Evolutionary conservation across 2,329 filamentous ascomycete genomes (phyloP), one percentile per base, ranked within the genome.

Genomic region (Neofusicoccum sp.): DNA sequence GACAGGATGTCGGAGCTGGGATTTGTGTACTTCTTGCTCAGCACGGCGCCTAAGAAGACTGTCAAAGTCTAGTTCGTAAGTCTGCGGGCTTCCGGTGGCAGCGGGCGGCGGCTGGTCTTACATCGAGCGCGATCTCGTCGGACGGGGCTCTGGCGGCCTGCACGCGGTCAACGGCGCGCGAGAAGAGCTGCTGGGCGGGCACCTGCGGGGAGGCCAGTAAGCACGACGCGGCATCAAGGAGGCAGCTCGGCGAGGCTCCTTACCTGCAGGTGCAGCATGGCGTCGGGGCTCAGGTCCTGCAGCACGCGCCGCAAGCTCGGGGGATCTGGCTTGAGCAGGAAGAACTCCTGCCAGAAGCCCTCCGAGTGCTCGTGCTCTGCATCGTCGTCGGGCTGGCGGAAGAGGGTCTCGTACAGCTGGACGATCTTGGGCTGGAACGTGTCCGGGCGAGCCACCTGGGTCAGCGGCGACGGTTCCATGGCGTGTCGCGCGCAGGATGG

Each of bases 321-420:
- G 59, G 85, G 83, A 71, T 97, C 91, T 24, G 93, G 93, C 64
- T 87, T 87, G 62, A 97, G 82, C 38, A 99, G 83, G 75, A 99
- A 99, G 78, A 99, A 92, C 76, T 97, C 95, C 66, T 86, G 84
- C 95, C 95, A 99, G 78, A 97, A 99, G 44, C 92, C 93, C 63
- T 96, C 91, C 0, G 90, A 85, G 64, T 89, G 89, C 30, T 92
- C 51, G 56, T 80, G 76, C 62, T 89, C 83, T 59, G 86, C 84
- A 65, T 88, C 85, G 78, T 79, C 73, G 11, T 76, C 71, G 41
- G 72, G 69, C 47, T 40, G 20, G 30, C 48, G 78, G 80, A 98
- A 93, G 20, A 98, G 81, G 65, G 85, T 84, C 70, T 93, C 86
- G 77, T 99, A 99, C 56, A 98, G 86, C 74, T 89, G 84, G 63